Evolutionary conservation across 495 filamentous ascomycete species (phyloP).

Genomic region (Apiosordaria backusii): DNA sequence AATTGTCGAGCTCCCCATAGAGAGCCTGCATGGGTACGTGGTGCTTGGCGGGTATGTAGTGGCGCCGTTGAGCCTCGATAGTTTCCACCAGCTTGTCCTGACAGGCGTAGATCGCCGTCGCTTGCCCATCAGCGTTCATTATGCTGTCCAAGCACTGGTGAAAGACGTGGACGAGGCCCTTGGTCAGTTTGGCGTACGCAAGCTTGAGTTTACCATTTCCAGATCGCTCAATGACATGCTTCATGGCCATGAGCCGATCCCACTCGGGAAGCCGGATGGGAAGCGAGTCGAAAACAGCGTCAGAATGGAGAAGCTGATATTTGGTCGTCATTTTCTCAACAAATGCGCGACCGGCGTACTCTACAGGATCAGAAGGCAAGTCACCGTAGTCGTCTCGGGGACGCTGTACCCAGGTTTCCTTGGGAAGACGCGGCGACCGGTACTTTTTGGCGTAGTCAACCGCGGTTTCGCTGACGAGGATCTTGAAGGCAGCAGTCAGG

Average conservation of each 20-base stretch:
- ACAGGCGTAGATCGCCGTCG: neutral
- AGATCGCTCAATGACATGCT: neutral
- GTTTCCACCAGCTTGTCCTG: neutral
- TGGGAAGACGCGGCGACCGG: slow-evolving; percentile 7
- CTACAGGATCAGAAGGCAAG: slow-evolving; percentile 31
- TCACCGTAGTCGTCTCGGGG: slow-evolving; percentile 34
- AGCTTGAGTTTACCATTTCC: slow-evolving; percentile 48
- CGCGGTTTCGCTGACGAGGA: slow-evolving; percentile 47
- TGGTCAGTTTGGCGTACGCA: slow-evolving; percentile 18
- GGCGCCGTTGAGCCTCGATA: slow-evolving; percentile 24
- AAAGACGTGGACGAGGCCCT: slow-evolving; percentile 19
- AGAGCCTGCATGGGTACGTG: slow-evolving; percentile 12
- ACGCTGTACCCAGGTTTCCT: slow-evolving; percentile 23
- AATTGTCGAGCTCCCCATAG: slow-evolving; percentile 21
- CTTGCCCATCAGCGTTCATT: neutral
- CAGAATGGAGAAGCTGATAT: slow-evolving; percentile 18
- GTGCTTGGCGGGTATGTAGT: slow-evolving; percentile 26
- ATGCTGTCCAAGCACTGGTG: slow-evolving; percentile 6
- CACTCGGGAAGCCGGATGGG: slow-evolving; percentile 17
- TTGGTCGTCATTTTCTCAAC: slow-evolving; percentile 25
- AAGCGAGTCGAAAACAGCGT: slow-evolving; percentile 19
- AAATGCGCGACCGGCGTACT: slow-evolving; percentile 28
- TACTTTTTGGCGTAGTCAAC: slow-evolving; percentile 63
- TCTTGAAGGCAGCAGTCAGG: slow-evolving; percentile 37
- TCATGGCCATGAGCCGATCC: slow-evolving; percentile 13